phyloP scores from a whole-genome alignment of 2,329 filamentous ascomycete species.

The Helotiales sp. region DNA sequence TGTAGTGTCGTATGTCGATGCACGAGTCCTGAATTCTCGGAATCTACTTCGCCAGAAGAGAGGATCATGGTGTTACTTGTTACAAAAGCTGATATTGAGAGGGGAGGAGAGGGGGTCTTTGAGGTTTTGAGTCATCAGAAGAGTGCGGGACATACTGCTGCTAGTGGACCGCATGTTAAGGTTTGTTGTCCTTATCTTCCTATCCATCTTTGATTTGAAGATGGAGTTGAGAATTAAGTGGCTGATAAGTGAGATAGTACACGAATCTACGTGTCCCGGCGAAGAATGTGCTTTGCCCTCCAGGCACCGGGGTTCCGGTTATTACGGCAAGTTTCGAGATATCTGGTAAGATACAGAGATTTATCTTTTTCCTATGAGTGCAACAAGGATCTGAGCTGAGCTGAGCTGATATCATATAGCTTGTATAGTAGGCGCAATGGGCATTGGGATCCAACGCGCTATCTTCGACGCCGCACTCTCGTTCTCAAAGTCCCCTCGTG shows the following conservation, averaged over 20 bases:
- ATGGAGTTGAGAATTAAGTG: too few relatives aligned
- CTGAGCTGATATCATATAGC: too few relatives aligned
- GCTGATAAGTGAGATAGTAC: conserved; percentile 34
- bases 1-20: conserved; percentile 49
- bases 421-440: conserved; percentile 45
- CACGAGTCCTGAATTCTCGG: conserved; percentile 10
- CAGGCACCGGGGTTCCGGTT: conserved; percentile 43
- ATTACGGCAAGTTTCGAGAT: conserved; percentile 42
- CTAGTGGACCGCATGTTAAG: conserved; percentile 46
- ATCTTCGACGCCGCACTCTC: conserved; percentile 50
- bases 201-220: too few relatives aligned
- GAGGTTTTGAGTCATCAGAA: conserved; percentile 45
- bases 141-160: conserved; percentile 46
- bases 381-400: too few relatives aligned
- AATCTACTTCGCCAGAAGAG: conserved; percentile 30
- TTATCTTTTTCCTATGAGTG: too few relatives aligned
- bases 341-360: conserved; percentile 2
- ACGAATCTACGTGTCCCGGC: conserved; percentile 46
- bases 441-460: conserved; percentile 50
- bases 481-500: conserved; percentile 48
- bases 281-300: conserved; percentile 44
- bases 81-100: conserved; percentile 44
- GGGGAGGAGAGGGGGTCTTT: conserved; percentile 44
- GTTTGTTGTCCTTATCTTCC: background rate
- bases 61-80: conserved; percentile 49